These are phyloP conservation scores for Lipomyces japonicus DNA, from an alignment of 805 yeast genomes.

Conservation along the genomic window DNA sequence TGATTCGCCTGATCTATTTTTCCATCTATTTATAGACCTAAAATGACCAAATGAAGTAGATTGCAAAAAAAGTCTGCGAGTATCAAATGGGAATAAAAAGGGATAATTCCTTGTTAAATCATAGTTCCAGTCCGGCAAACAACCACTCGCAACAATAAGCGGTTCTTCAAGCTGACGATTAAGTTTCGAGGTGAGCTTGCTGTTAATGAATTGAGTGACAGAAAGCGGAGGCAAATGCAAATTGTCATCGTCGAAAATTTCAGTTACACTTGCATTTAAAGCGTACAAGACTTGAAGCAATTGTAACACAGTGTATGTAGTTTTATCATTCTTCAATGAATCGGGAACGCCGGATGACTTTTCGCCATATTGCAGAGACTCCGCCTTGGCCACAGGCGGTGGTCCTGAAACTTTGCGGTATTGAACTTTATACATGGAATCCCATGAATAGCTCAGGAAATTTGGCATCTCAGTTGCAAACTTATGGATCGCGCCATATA, in stretches of 20 bases:
- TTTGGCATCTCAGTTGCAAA: slow-evolving; percentile 35
- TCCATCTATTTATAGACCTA: slow-evolving; percentile 77
- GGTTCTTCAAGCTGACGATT: slow-evolving; percentile 88
- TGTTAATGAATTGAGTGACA: slow-evolving; percentile 53
- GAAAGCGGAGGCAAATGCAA: slow-evolving; percentile 16
- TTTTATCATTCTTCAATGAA: slow-evolving; percentile 13
- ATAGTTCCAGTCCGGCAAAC: slow-evolving; percentile 80
- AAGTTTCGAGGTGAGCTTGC: slow-evolving; percentile 80
- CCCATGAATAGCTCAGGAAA: slow-evolving; percentile 1
- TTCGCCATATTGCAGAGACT: slow-evolving; percentile 13
- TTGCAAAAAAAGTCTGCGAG: slow-evolving; percentile 71
- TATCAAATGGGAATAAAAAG: slow-evolving; percentile 78
- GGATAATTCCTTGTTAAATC: slow-evolving; percentile 70
- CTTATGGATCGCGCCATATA: slow-evolving; percentile 65
- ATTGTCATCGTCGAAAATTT: slow-evolving; percentile 20
- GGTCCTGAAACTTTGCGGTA: slow-evolving; percentile 22
- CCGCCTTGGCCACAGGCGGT: slow-evolving; percentile 2
- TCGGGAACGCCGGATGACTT: slow-evolving; percentile 10
- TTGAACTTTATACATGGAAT: slow-evolving; percentile 5
- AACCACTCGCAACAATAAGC: slow-evolving; percentile 71
- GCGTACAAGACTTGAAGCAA: slow-evolving; percentile 32
- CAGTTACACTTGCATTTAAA: slow-evolving; percentile 31
- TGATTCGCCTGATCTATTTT: slow-evolving; percentile 28
- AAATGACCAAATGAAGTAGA: slow-evolving; percentile 90
- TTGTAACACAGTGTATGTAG: slow-evolving; percentile 28